Evolutionary conservation across 1,284 basidiomycete species (phyloP).

Genomic region (Gymnopus androsaceus): DNA sequence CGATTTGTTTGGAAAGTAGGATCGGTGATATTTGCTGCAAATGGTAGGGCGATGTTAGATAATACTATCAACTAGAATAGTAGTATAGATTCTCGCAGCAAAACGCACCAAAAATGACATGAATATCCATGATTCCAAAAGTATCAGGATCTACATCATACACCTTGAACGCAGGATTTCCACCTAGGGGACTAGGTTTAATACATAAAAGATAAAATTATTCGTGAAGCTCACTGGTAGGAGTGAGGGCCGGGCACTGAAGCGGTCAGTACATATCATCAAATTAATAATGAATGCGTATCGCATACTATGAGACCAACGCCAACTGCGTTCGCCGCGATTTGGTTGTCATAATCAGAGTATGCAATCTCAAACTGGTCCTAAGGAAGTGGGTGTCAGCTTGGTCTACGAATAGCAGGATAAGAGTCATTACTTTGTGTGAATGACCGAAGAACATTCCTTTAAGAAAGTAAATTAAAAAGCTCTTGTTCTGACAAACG

Average conservation of each 20-base stretch:
- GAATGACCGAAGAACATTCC: slow-evolving; percentile 54
- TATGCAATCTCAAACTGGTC: slow-evolving; percentile 64
- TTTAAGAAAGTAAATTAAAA: too few species aligned
- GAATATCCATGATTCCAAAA: slow-evolving; percentile 52
- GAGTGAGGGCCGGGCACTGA: slow-evolving; percentile 51
- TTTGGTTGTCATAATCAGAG: slow-evolving; percentile 51
- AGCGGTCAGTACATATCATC: neutral
- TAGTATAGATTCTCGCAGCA: too few species aligned
- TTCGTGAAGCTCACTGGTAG: slow-evolving; percentile 41
- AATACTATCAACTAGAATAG: neutral
- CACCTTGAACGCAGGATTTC: slow-evolving; percentile 53
- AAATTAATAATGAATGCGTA: neutral
- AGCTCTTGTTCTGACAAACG: too few species aligned
- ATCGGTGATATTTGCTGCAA: slow-evolving; percentile 38
- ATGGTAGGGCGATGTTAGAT: neutral
- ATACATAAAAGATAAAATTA: neutral
- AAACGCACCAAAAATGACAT: slow-evolving; percentile 42
- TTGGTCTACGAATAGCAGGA: neutral
- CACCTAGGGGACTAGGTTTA: slow-evolving; percentile 31
- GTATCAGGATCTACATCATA: slow-evolving; percentile 57
- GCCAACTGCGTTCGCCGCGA: slow-evolving; percentile 49
- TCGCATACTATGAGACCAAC: slow-evolving; percentile 45
- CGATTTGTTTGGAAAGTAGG: slow-evolving; percentile 39
- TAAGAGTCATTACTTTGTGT: slow-evolving; percentile 29
- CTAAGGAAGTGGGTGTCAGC: slow-evolving; percentile 21